Conservation (phyloP, 371 early-diverging fungal species). For the Rhizopus sp. region DNA sequence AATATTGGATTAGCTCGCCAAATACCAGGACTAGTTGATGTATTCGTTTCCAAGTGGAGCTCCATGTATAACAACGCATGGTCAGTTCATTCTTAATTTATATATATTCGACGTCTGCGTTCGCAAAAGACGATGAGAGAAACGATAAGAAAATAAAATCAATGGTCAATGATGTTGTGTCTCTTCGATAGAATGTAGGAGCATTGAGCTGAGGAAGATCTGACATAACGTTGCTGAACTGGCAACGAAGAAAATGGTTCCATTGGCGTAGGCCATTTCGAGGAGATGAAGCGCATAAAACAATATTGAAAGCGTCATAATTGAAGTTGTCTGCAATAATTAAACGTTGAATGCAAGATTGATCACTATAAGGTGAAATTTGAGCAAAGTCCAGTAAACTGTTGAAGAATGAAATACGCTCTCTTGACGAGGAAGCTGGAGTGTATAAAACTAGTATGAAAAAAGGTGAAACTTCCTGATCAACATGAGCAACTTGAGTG, state of each 20-base stretch:
- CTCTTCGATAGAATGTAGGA: background rate
- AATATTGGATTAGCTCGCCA: conserved; percentile 6
- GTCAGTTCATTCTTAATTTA: conserved; percentile 5
- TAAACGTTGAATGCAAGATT: too few species aligned
- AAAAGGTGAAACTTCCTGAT: too few species aligned
- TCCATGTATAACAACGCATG: conserved; percentile 6
- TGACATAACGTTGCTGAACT: background rate
- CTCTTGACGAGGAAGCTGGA: too few species aligned
- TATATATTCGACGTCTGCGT: background rate
- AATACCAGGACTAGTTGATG: background rate
- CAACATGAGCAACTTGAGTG: too few species aligned
- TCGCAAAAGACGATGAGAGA: background rate
- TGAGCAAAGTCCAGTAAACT: too few species aligned
- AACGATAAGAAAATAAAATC: background rate
- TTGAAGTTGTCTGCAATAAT: too few species aligned
- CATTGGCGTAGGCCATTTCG: background rate
- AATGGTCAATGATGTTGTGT: background rate
- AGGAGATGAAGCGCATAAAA: too few species aligned
- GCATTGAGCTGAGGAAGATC: background rate
- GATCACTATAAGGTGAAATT: too few species aligned
- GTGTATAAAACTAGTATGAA: too few species aligned
- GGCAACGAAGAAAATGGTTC: background rate
- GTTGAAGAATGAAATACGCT: too few species aligned
- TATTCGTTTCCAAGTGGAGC: background rate
- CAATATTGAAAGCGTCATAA: too few species aligned